Base-by-base conservation (phyloP, 257 asterid genomes). In the Jacaranda copaia region DNA sequence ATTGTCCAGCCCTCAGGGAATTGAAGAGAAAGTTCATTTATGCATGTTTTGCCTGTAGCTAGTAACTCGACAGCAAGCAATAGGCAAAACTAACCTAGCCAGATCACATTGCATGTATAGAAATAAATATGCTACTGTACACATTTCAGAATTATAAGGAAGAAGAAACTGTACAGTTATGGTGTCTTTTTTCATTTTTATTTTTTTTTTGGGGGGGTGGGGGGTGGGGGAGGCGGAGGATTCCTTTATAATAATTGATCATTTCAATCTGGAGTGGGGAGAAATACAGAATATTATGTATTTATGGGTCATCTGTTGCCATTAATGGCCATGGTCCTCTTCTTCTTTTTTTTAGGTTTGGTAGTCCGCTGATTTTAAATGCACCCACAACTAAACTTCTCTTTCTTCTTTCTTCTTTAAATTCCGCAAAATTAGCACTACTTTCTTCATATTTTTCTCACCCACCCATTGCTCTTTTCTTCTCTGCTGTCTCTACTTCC, bases 291-390 rank as follows among this genome's bases (percentile, higher is more conserved):
- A 77, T 74, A 79, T 77, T 81, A 63, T 81, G 79, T 61, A 59
- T 81, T 83, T 83, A 81, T 58, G 82, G 82, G 84, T 79, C 65
- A 73, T 83, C 75, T 81, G 79, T 67, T 77, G 72, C 85, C 85
- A 84, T 86, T 79, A 86, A 86, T 81, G 82, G 69, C 52, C 49
- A 78, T 84, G 81, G 83, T 77, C 83, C 85, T 72, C 58, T 40
- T 75, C 63, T 67, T 78, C 46, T 72, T 62, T 61, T 52, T 65
- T 42, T 70, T 74, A n/a, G 83, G 82, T 81, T 83, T 79, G 87
- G 76, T 86, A 74, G 79, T 73, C 77, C 72, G 38, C 39, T 51
- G 72, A 70, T 56, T 59, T 76, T 85, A 76, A 83, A 83, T 81
- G 84, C 86, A 73, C 83, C 83, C 62, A 45, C 81, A 56, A 73